Conservation (phyloP, 495 filamentous ascomycete species). For the Lineolata rhizophorae region DNA sequence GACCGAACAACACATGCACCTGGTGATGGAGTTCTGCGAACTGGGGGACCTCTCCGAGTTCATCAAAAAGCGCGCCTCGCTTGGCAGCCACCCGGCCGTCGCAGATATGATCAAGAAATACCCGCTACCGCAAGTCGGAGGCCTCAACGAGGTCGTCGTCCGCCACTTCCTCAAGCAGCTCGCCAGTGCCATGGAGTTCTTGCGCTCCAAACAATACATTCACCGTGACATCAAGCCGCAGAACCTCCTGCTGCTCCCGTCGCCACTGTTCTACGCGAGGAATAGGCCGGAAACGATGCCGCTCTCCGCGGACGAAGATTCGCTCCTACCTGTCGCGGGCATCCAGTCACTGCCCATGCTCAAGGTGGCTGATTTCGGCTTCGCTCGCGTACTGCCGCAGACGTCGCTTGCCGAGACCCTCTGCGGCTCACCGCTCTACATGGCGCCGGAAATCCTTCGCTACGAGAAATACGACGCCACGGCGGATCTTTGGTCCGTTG, state of each 20-base stretch:
- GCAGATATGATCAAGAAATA: constrained; percentile 78
- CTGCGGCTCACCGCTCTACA: constrained; percentile 95
- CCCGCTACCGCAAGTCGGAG: constrained; percentile 55
- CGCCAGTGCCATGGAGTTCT: constrained; percentile 73
- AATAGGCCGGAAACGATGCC: constrained; percentile 28
- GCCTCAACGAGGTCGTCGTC: constrained; percentile 79
- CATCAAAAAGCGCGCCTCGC: constrained; percentile 74
- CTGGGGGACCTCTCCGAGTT: constrained; percentile 82
- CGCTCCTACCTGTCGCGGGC: constrained; percentile 58
- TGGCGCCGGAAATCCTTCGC: constrained; percentile 92
- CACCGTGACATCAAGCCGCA: constrained; percentile 97
- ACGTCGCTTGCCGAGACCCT: constrained; percentile 87
- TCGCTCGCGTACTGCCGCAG: constrained; percentile 71
- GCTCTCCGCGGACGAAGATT: constrained; percentile 45
- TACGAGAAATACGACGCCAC: constrained; percentile 97
- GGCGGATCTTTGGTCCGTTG: constrained; percentile 93
- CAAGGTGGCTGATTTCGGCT: constrained; percentile 95
- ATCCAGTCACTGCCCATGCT: constrained; percentile 79
- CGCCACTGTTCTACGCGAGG: constrained; percentile 37
- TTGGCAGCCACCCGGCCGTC: constrained; percentile 52
- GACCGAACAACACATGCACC: constrained; percentile 65
- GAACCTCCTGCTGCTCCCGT: constrained; percentile 77
- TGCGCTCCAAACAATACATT: constrained; percentile 65
- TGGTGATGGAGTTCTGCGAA: constrained; percentile 97
- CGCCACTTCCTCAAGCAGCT: constrained; percentile 94